Percentiles rank a stretch among this genome's conserved stretches.
phyloP scores from a whole-genome alignment of 2,329 filamentous ascomycete species.

The Verruconis gallopava region DNA sequence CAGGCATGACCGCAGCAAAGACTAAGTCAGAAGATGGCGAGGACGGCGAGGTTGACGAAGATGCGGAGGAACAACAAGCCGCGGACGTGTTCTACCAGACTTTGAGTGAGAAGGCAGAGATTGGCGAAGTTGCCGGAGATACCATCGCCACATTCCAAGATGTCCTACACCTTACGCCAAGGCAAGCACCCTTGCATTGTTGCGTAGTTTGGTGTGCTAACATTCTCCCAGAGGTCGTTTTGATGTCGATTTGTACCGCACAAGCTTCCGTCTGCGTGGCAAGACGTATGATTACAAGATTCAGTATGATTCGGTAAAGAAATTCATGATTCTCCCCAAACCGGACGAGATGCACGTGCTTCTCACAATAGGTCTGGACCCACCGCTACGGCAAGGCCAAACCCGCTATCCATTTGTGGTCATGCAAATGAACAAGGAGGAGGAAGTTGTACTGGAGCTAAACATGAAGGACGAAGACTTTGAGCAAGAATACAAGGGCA shows the following conservation, averaged over 20 bases:
- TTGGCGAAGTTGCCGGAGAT: slow-evolving; percentile 96
- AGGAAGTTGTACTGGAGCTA: slow-evolving; percentile 89
- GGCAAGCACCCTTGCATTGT: slow-evolving; percentile 40
- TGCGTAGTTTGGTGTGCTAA: too few species aligned
- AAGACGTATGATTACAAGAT: slow-evolving; percentile 99
- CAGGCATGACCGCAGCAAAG: slow-evolving; percentile 52
- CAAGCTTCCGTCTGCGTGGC: slow-evolving; percentile 87
- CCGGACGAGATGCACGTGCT: slow-evolving; percentile 96
- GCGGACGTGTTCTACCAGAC: slow-evolving; percentile 97
- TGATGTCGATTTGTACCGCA: slow-evolving; percentile 99
- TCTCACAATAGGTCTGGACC: slow-evolving; percentile 87
- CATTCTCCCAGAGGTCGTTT: slow-evolving; percentile 67
- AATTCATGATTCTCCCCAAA: slow-evolving; percentile 96
- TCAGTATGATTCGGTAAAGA: slow-evolving; percentile 94
- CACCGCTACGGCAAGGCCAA: slow-evolving; percentile 89
- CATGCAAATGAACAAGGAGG: slow-evolving; percentile 97
- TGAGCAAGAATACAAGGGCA: slow-evolving; percentile 77
- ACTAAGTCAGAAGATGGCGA: slow-evolving; percentile 62
- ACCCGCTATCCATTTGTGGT: slow-evolving; percentile 96
- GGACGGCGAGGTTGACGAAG: slow-evolving; percentile 42
- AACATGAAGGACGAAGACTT: slow-evolving; percentile 90
- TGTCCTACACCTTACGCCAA: slow-evolving; percentile 89
- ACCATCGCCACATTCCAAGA: slow-evolving; percentile 96
- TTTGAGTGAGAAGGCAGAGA: slow-evolving; percentile 95
- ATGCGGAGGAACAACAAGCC: slow-evolving; percentile 75